phyloP scores from a whole-genome alignment of 768 basidiomycete species.

The Amanita thiersii region DNA sequence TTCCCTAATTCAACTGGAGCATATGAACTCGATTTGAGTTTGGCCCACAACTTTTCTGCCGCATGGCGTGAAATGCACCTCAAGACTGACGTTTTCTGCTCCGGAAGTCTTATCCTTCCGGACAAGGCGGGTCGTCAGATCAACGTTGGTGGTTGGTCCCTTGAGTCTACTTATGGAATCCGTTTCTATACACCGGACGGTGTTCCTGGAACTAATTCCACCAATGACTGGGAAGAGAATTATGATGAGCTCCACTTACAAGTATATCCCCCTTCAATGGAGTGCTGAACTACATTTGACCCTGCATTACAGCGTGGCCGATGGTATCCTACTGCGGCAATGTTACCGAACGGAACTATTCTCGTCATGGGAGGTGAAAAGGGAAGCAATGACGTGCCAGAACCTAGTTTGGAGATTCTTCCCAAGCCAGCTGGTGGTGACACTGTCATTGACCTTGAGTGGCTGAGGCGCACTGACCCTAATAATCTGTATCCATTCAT shows the following conservation, averaged over 20 bases:
- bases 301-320: slow-evolving; percentile 38
- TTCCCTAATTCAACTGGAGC: slow-evolving; percentile 65
- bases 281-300: slow-evolving; percentile 1
- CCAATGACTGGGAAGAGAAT: slow-evolving; percentile 78
- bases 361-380: slow-evolving; percentile 70
- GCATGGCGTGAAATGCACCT: slow-evolving; percentile 77
- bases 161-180: slow-evolving; percentile 63
- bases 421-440: slow-evolving; percentile 59
- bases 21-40: slow-evolving; percentile 65
- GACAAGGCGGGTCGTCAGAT: slow-evolving; percentile 63
- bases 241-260: slow-evolving; percentile 48
- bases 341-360: slow-evolving; percentile 67
- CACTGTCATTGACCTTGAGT: slow-evolving; percentile 55
- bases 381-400: slow-evolving; percentile 58
- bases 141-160: slow-evolving; percentile 66
- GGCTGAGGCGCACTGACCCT: slow-evolving; percentile 64
- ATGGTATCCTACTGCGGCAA: slow-evolving; percentile 66
- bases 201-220: slow-evolving; percentile 56
- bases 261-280: slow-evolving; percentile 24
- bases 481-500: slow-evolving; percentile 79
- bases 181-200: slow-evolving; percentile 71
- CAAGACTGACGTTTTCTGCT: slow-evolving; percentile 75
- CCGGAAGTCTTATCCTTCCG: slow-evolving; percentile 64
- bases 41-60: slow-evolving; percentile 36
- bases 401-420: slow-evolving; percentile 65